Conservation (phyloP, 495 filamentous ascomycete species). For the Durotheca rogersii region DNA sequence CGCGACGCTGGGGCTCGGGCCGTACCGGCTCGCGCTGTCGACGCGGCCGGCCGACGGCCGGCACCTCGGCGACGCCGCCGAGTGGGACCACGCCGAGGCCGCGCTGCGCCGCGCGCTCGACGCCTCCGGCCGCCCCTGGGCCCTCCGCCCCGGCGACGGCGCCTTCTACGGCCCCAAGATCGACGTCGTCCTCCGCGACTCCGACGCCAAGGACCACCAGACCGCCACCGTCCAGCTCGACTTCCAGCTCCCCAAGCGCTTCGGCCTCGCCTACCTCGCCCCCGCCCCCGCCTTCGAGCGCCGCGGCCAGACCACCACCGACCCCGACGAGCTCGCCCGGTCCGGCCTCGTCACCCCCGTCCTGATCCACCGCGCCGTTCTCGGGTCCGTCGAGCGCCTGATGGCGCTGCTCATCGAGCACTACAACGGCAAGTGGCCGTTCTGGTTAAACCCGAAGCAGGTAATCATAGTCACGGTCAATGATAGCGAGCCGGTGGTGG, state of each 20-base stretch:
- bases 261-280: conserved; percentile 71
- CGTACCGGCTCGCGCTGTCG: conserved; percentile 76
- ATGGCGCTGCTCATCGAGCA: conserved; percentile 87
- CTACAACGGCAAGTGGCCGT: conserved; percentile 79
- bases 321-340: conserved; percentile 44
- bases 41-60: conserved; percentile 74
- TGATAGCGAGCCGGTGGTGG: conserved; percentile 58
- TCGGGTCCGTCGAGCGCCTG: conserved; percentile 84
- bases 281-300: conserved; percentile 71
- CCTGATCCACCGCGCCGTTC: conserved; percentile 83
- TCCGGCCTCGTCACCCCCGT: conserved; percentile 69
- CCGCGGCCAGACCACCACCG: conserved; percentile 49
- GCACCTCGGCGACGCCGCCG: conserved; percentile 73
- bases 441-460: conserved; percentile 88
- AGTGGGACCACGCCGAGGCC: conserved; percentile 80
- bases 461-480: conserved; percentile 76
- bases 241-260: conserved; percentile 86
- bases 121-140: conserved; percentile 65
- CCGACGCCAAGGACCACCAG: conserved; percentile 86
- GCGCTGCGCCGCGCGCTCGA: conserved; percentile 71
- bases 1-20: conserved; percentile 67
- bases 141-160: conserved; percentile 76
- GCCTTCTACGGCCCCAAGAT: conserved; percentile 97
- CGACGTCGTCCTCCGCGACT: conserved; percentile 80
- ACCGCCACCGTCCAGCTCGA: conserved; percentile 92